Conservation (phyloP, 2,329 filamentous ascomycete genomes). For the Chaetomium sp. region DNA sequence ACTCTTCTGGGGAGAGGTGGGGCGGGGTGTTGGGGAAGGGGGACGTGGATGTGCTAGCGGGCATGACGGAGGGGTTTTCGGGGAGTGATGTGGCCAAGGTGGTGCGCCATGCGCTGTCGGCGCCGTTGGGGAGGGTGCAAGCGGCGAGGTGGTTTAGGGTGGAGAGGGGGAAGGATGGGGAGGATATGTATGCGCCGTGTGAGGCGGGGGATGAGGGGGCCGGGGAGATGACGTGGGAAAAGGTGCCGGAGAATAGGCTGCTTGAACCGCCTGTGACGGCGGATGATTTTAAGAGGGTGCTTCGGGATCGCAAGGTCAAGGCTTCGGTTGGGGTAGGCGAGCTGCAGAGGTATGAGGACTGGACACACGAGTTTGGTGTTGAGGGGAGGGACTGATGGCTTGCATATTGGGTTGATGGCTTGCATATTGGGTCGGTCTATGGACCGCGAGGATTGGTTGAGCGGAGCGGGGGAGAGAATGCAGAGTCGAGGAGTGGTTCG, state of each 20-base stretch:
- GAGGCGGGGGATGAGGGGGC: constrained; percentile 84
- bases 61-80: constrained; percentile 14
- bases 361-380: constrained; percentile 24
- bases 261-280: constrained; percentile 55
- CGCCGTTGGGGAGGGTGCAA: constrained; percentile 14
- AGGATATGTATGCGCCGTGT: constrained; percentile 78
- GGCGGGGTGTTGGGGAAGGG: background rate
- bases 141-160: constrained; percentile 8
- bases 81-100: constrained; percentile 18
- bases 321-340: constrained; percentile 19
- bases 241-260: constrained; percentile 79
- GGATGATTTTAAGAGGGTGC: constrained; percentile 16
- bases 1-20: background rate
- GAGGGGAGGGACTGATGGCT: constrained; percentile 11
- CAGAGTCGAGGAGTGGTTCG: background rate
- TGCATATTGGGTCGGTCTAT: background rate
- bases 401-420: background rate
- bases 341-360: constrained; percentile 20
- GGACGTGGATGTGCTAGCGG: constrained; percentile 10
- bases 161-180: constrained; percentile 32
- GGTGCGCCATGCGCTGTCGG: constrained; percentile 9
- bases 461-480: background rate
- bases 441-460: background rate
- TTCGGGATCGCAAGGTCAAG: constrained; percentile 18
- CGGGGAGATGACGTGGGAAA: constrained; percentile 90